Evolutionary conservation across 495 filamentous ascomycete genomes (phyloP).

Genomic region (Chaetomium cochliodes): DNA sequence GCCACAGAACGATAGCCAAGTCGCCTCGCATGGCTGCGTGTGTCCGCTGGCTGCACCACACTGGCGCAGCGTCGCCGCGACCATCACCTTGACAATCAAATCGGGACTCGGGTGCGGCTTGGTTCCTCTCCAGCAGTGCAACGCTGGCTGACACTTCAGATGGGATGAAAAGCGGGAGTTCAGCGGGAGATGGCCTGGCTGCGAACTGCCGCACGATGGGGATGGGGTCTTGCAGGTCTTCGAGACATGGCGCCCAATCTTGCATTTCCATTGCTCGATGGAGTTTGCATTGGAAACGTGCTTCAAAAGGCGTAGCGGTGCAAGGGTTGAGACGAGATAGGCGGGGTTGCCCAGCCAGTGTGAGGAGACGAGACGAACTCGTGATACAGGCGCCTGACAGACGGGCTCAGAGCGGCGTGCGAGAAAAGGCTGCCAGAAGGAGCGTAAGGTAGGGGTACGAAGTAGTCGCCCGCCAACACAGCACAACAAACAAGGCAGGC

Average conservation of each 20-base stretch:
- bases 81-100: constrained; percentile 1
- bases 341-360: background rate
- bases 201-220: constrained; percentile 10
- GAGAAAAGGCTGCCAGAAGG: background rate
- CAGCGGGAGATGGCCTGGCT: constrained; percentile 1
- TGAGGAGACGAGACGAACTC: constrained; percentile 14
- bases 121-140: constrained; percentile 7
- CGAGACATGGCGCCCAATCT: constrained; percentile 18
- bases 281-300: background rate
- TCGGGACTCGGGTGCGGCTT: constrained; percentile 14
- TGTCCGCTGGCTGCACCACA: constrained; percentile 16
- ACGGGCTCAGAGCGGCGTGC: background rate
- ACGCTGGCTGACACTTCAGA: constrained; percentile 9
- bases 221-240: constrained; percentile 6
- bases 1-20: constrained; percentile 36
- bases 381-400: constrained; percentile 7
- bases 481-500: constrained; percentile 4
- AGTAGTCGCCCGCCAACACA: background rate
- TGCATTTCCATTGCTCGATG: constrained; percentile 13
- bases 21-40: constrained; percentile 33
- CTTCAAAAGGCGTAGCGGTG: background rate
- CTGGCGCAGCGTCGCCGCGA: background rate
- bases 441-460: background rate
- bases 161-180: constrained; percentile 1
- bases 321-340: background rate